A percentile compares a stretch with the other conserved stretches of the same genome.
Conservation (phyloP, 2,329 filamentous ascomycete genomes). For the Bisporella sp. region DNA sequence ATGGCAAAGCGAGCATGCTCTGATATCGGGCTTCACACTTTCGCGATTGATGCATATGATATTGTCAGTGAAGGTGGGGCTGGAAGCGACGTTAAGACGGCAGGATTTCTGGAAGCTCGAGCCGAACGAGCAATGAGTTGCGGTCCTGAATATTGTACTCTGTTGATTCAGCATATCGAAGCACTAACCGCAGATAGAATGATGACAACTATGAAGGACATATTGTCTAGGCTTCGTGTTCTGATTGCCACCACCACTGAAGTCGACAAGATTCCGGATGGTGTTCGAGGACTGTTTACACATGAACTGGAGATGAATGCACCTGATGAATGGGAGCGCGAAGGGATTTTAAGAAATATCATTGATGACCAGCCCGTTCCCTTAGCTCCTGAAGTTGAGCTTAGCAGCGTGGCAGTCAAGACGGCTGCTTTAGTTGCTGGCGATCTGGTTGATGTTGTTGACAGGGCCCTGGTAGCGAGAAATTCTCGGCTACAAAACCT, state of each 20-base stretch:
- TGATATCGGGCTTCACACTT: conserved; percentile 86
- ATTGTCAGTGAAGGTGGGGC: conserved; percentile 86
- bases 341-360: conserved; percentile 75
- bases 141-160: conserved; percentile 71
- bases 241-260: conserved; percentile 92
- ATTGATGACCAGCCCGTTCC: conserved; percentile 68
- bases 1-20: conserved; percentile 70
- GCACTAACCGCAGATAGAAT: conserved; percentile 88
- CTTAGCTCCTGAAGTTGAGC: conserved; percentile 77
- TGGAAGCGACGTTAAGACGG: conserved; percentile 88
- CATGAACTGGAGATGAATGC: conserved; percentile 93
- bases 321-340: conserved; percentile 86
- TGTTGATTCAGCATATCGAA: conserved; percentile 87
- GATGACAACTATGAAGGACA: conserved; percentile 74
- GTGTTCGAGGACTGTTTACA: conserved; percentile 83
- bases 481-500: conserved; percentile 69
- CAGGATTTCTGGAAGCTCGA: conserved; percentile 80
- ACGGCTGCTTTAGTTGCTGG: conserved; percentile 93
- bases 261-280: conserved; percentile 88
- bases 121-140: conserved; percentile 86
- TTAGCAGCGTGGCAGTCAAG: conserved; percentile 82
- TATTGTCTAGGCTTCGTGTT: conserved; percentile 72
- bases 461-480: conserved; percentile 75
- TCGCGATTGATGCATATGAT: conserved; percentile 85
- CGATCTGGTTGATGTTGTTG: conserved; percentile 89